These are phyloP conservation scores for Saccharomycopsis capsularis DNA, from an alignment of 805 yeast genomes.

Conservation along the genomic window DNA sequence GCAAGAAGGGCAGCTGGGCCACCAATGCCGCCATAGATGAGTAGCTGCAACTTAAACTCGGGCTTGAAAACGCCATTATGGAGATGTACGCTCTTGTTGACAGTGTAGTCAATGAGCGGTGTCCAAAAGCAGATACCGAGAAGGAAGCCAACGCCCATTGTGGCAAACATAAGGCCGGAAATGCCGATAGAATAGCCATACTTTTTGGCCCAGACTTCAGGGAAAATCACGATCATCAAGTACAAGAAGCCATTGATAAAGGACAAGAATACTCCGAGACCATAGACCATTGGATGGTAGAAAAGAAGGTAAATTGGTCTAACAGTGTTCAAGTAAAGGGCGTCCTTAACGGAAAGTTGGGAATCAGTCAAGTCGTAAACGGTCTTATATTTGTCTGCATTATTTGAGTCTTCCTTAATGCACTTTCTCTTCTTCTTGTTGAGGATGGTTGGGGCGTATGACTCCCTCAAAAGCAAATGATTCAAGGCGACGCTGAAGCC, in stretches of 20 bases:
- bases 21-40: conserved; percentile 43
- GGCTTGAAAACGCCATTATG: conserved; percentile 53
- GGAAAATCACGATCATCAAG: conserved; percentile 54
- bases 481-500: conserved; percentile 42
- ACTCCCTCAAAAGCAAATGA: conserved; percentile 42
- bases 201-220: conserved; percentile 39
- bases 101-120: conserved; percentile 35
- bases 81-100: conserved; percentile 23
- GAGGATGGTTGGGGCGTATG: conserved; percentile 51
- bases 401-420: conserved; percentile 41
- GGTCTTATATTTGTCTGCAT: conserved; percentile 49
- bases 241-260: conserved; percentile 62
- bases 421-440: conserved; percentile 37
- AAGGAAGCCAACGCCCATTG: conserved; percentile 49
- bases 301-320: conserved; percentile 50
- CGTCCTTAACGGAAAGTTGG: conserved; percentile 36
- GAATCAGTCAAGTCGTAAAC: conserved; percentile 45
- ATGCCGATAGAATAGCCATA: conserved; percentile 45
- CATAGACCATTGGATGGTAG: conserved; percentile 57
- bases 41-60: conserved; percentile 49
- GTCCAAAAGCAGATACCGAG: conserved; percentile 47
- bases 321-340: conserved; percentile 37
- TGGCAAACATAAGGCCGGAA: conserved; percentile 52
- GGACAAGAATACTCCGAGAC: conserved; percentile 58
- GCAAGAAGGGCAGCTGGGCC: conserved; percentile 51